Evolutionary conservation across 2,329 filamentous ascomycete genomes (phyloP).

Genomic region (Ophiostoma piceae): DNA sequence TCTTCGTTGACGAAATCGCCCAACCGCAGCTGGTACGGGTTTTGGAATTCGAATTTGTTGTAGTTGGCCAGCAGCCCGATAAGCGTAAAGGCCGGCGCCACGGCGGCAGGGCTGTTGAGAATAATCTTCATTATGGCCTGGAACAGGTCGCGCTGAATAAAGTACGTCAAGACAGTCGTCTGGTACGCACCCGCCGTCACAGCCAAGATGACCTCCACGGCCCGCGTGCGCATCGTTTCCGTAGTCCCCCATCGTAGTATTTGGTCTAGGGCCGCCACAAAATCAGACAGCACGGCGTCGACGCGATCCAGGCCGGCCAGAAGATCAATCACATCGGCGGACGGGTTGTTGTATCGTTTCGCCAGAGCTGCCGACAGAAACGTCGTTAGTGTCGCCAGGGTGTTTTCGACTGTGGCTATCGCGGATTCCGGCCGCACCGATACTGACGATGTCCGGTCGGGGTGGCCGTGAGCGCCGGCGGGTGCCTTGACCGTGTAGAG

Average conservation of each 20-base stretch:
- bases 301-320: slow-evolving; percentile 85
- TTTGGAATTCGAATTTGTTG: slow-evolving; percentile 99
- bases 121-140: slow-evolving; percentile 83
- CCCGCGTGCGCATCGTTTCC: slow-evolving; percentile 70
- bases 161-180: slow-evolving; percentile 88
- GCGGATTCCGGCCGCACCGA: neutral
- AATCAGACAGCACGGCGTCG: slow-evolving; percentile 80
- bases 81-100: slow-evolving; percentile 61
- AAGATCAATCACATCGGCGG: slow-evolving; percentile 87
- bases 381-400: slow-evolving; percentile 70
- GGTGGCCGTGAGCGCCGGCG: neutral
- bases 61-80: slow-evolving; percentile 90
- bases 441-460: neutral
- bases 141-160: slow-evolving; percentile 91
- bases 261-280: slow-evolving; percentile 75
- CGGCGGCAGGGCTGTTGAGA: slow-evolving; percentile 62
- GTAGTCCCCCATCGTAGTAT: slow-evolving; percentile 68
- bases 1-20: slow-evolving; percentile 93
- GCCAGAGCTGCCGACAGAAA: slow-evolving; percentile 77
- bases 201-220: slow-evolving; percentile 73
- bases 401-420: slow-evolving; percentile 17
- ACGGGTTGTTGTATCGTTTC: slow-evolving; percentile 92
- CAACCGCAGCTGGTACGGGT: slow-evolving; percentile 85
- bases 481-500: slow-evolving; percentile 6
- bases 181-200: slow-evolving; percentile 92